Base-by-base conservation (phyloP, 441 rosid genomes). In the Gossypium schwendimanii region DNA sequence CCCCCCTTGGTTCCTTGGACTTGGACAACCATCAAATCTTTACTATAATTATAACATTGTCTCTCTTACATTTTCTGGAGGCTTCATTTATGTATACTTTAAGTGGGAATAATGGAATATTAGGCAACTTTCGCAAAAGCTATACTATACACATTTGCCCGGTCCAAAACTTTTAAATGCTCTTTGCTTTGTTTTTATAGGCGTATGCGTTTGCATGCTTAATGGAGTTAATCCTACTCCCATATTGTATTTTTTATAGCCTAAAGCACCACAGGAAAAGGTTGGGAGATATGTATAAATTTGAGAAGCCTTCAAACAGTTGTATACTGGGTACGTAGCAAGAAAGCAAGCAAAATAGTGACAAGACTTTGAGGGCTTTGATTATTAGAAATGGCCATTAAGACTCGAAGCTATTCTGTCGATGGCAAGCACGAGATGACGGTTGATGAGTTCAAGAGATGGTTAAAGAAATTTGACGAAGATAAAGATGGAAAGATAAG, bases 401-500 rank as follows among this genome's bases (percentile, higher is more conserved):
- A 50, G 31, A 50, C 71, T 68, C 60, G 60, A 9, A 28, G 45
- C 15, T 67, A 26, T 44, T 50, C 24, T 24, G 9, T 26, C 20
- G 60, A 67, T 67, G 71, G 71, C 45, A 67, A 67, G 71, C 71
- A 58, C 3, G 17, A 26, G 9, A 50, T 67, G 71, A 67, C 71
- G 41, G 31, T 67, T 3, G 71, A 67, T 50, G 71, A 67, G 45
- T 50, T 67, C 60, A 50, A 50, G 31, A 67, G 59, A 50, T 67
- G 45, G 45, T 26, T 50, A 28, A 67, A 15, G 45, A 49, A 15
- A 26, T 67, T 67, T 26, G 71, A 67, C 17, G 59, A 50, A 0
- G 70, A 86, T 67, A 49, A 68, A 41, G 85, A 81, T 14, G 82
- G 80, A 6, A 45, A 47, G 74, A 79, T 82, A 17, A 82, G 79